Evolutionary conservation across 768 basidiomycete species (phyloP).

Genomic region (Collybia sordida): DNA sequence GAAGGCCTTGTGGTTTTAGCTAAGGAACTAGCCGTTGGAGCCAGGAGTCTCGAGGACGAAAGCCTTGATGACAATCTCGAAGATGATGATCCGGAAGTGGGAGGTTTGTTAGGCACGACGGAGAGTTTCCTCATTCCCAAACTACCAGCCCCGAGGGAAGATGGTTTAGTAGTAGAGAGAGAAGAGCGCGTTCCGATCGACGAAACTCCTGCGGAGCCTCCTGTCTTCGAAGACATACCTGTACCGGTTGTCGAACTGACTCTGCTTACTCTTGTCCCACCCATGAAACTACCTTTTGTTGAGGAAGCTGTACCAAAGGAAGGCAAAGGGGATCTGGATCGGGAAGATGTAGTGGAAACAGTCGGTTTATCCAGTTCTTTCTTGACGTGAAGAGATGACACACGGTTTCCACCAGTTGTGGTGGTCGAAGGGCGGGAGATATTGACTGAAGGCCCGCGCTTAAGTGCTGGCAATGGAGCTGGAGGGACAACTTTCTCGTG

Average conservation of each 20-base stretch:
- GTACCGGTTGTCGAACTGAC: constrained; percentile 13
- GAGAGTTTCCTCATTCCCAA: constrained; percentile 31
- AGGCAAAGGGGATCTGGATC: constrained; percentile 20
- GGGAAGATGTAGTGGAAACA: constrained; percentile 15
- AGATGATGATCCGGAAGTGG: constrained; percentile 23
- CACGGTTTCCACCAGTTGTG: constrained; percentile 11
- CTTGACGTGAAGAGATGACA: constrained; percentile 14
- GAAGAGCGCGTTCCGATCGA: constrained; percentile 43
- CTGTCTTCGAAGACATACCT: constrained; percentile 16
- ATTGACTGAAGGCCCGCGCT: constrained; percentile 9
- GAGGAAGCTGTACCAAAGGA: constrained; percentile 14
- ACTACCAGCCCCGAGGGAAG: constrained; percentile 27
- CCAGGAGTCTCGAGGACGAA: constrained; percentile 50
- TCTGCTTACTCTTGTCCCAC: constrained; percentile 8
- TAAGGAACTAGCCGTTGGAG: constrained; percentile 77
- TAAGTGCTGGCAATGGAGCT: constrained; percentile 8
- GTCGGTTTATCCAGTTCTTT: constrained; percentile 14
- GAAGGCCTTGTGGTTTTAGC: constrained; percentile 46
- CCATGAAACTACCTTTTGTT: constrained; percentile 3
- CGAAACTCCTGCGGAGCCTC: constrained; percentile 28
- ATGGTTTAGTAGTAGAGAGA: constrained; percentile 18
- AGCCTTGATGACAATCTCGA: constrained; percentile 30
- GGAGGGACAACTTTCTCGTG: constrained; percentile 7
- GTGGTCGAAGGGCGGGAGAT: constrained; percentile 20
- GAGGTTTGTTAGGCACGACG: constrained; percentile 9